Percentiles rank a stretch among this genome's conserved stretches.
These are phyloP conservation scores for Breviolum minutum DNA, from an alignment of 73 alveolate species.

Conservation along the genomic window DNA sequence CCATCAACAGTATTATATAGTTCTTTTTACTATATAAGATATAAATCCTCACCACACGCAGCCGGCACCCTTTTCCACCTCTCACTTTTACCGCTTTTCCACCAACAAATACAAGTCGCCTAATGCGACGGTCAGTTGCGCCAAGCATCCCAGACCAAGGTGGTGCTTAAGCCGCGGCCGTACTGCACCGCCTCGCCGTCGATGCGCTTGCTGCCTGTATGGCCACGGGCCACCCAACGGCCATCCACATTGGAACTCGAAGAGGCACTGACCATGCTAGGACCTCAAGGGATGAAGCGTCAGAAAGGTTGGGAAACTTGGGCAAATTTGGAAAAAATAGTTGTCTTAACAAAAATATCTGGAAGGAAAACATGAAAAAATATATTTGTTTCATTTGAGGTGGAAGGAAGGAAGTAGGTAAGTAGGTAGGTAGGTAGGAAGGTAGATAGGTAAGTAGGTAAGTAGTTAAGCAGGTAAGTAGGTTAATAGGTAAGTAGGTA, in stretches of 20 bases:
- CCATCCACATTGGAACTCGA: constrained; percentile 75
- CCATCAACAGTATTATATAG: no score
- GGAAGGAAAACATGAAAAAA: no score
- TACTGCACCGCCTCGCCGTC: constrained; percentile 21
- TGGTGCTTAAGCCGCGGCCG: constrained; percentile 33
- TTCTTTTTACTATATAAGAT: no score
- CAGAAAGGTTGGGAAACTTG: not conserved
- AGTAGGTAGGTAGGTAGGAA: no score
- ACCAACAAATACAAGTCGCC: not conserved
- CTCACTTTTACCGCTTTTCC: not conserved
- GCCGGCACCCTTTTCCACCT: not conserved
- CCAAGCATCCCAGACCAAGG: constrained; percentile 33
- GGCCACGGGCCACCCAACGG: constrained; percentile 53
- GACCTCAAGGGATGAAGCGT: not conserved
- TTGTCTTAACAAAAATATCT: not conserved
- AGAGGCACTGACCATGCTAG: not conserved
- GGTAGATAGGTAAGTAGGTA: no score
- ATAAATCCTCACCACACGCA: not conserved
- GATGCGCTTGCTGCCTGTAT: constrained; percentile 31
- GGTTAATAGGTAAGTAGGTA: no score
- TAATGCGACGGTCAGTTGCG: not conserved
- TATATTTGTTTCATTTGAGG: no score
- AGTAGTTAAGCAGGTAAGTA: no score
- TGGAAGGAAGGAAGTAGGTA: no score
- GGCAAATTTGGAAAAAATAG: no score